Evolutionary conservation across 2,329 filamentous ascomycete species (phyloP).

Genomic region (Phaeosphaeria sp.): DNA sequence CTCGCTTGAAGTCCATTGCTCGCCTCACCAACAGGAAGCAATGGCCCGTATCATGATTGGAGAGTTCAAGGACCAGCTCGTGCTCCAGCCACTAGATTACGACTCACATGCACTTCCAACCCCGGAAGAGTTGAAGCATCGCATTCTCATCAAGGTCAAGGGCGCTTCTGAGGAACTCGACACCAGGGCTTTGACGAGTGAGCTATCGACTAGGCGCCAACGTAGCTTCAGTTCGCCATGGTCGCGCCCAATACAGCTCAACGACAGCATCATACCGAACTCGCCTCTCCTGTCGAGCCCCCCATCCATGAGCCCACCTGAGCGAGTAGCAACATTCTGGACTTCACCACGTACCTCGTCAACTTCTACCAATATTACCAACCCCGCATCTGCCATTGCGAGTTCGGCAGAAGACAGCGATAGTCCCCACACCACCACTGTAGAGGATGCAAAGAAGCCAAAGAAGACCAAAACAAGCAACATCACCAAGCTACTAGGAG

Average conservation of each 20-base stretch:
- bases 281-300: slow-evolving; percentile 60
- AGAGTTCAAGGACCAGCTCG: slow-evolving; percentile 79
- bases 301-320: slow-evolving; percentile 60
- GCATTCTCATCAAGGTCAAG: slow-evolving; percentile 94
- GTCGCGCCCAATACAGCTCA: slow-evolving; percentile 66
- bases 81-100: slow-evolving; percentile 75
- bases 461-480: slow-evolving; percentile 74
- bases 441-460: slow-evolving; percentile 64
- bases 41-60: slow-evolving; percentile 93
- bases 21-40: slow-evolving; percentile 75
- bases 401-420: slow-evolving; percentile 82
- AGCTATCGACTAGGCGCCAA: slow-evolving; percentile 49
- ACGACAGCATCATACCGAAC: slow-evolving; percentile 60
- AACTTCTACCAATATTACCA: slow-evolving; percentile 62
- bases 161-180: slow-evolving; percentile 65
- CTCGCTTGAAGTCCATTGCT: slow-evolving; percentile 95
- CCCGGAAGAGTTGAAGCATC: slow-evolving; percentile 82
- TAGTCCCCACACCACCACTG: slow-evolving; percentile 61
- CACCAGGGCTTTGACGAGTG: slow-evolving; percentile 41
- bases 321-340: slow-evolving; percentile 54
- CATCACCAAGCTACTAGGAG: slow-evolving; percentile 81
- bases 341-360: slow-evolving; percentile 61
- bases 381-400: slow-evolving; percentile 59
- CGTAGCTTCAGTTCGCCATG: slow-evolving; percentile 82
- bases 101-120: slow-evolving; percentile 76